Evolutionary conservation across 352 stramenopile species (phyloP), one percentile per base, ranked within the genome.

Genomic region (Pythium rhizo-oryzae): DNA sequence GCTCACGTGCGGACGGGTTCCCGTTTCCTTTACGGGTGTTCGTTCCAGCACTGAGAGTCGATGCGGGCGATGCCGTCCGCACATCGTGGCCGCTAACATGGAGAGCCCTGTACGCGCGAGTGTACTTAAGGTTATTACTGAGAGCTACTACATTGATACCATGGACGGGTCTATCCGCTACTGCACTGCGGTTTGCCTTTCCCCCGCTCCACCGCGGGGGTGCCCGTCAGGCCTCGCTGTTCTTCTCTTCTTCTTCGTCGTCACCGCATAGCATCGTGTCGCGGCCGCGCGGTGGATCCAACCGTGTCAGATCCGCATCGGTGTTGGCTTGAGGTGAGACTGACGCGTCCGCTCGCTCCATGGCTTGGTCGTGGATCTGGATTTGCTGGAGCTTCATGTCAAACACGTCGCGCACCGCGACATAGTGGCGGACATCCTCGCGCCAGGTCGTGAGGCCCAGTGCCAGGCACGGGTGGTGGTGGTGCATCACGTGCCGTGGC

Each of bases 361-460:
- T 63, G 39, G n/a, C 11, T 33, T 65, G 44, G 58, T 65, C 44
- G 28, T 13, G 58, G 2, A 72, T 69, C 58, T 82, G 75, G n/a
- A 87, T 74, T 59, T 83, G 75, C 30, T 82, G 69, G 30, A 91
- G 70, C 60, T 91, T 89, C 67, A 80, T 68, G 61, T 80, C 72
- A 47, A 87, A 53, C 16, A 73, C 65, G 35, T 87, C 78, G 39
- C 81, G 62, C 23, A 80, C 61, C 6, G 68, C 61, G 43, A 67
- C 24, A 28, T 54, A 51, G 37, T 57, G 60, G 58, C 84, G 82
- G 35, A 90, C 68, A 64, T 92, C 83, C 47, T 92, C 80, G 21
- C 82, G 80, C 83, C 83, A 92, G 2, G 78, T 79, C 8, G 75
- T 78, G 16, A 92, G 66, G 5, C 77, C 80, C 59, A 92, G 62